Percentiles rank a stretch among this genome's conserved stretches.
Evolutionary conservation across 331 rosid species (phyloP).

Genomic region (Rhamnella rubrinervis): DNA sequence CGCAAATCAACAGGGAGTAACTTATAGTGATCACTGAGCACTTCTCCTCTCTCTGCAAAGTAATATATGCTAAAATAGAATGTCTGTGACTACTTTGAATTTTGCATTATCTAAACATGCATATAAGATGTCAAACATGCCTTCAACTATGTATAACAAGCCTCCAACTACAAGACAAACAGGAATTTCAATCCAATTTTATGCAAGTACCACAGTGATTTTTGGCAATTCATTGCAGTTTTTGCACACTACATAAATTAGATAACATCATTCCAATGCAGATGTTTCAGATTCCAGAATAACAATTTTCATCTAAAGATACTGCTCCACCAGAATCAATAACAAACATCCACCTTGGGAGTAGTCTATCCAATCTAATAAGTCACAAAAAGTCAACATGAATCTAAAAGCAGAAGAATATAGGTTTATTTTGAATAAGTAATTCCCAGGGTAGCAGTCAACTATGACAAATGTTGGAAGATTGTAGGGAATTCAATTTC

Average conservation of each 20-base stretch:
- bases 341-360: neutral
- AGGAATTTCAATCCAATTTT: neutral
- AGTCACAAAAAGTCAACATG: too few species aligned
- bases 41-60: constrained; percentile 88
- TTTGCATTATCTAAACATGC: neutral
- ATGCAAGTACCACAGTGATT: neutral
- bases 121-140: constrained; percentile 6
- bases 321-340: neutral
- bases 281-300: too few species aligned
- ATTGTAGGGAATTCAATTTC: neutral
- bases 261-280: too few species aligned
- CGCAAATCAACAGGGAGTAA: constrained; percentile 87
- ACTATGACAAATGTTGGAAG: neutral
- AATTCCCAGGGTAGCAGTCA: neutral
- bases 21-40: constrained; percentile 74
- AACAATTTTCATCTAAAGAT: too few species aligned
- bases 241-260: neutral
- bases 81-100: neutral
- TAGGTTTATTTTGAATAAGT: too few species aligned
- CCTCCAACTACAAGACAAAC: constrained; percentile 4
- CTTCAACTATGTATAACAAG: neutral
- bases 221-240: neutral
- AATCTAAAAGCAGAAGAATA: neutral
- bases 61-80: constrained; percentile 15
- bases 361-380: neutral